Evolutionary conservation across 2,329 filamentous ascomycete genomes (phyloP), one percentile per base, ranked within the genome.

Genomic region (Lasiodiplodia citricola): DNA sequence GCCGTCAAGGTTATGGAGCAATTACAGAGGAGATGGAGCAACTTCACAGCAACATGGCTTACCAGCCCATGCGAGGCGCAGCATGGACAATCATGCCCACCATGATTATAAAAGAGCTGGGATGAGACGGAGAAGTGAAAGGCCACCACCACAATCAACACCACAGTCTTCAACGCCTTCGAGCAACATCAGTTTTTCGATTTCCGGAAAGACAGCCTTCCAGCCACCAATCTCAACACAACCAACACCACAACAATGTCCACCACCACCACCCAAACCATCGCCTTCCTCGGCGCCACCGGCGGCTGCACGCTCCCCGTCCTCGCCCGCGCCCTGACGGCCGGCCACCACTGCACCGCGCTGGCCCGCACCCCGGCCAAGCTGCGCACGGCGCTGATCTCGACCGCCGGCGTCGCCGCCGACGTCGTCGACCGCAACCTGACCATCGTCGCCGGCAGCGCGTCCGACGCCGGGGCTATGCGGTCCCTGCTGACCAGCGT

Each of bases 251-350:
- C 16, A 52, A 72, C n/a, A 50, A 72, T 71, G 70, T 69, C 65
- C 58, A 21, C 21, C 63, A 28, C 70, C 70, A 14, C 75, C 70
- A 16, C 16, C 28, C 75, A 69, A 60, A 82, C 80, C 38, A 73
- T 86, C 66, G 82, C 83, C 51, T 86, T 87, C 77, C 82, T 87
- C 70, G 85, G 85, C 57, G 83, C 84, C 28, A 87, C 85, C 25
- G 84, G 83, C 67, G 85, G 84, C 60, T 82, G 81, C 70, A 79
- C 81, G 44, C 77, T 81, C 56, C 73, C 80, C 35, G 80, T 80
- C 55, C 82, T 87, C 21, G 79, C 80, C 25, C 74, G 76, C 23
- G 76, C 84, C 5, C 79, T 87, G 52, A 75, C 79, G 35, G 80
- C 80, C 3, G 82, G 82, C 56, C 79, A 84, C 73, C 76, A 77